A percentile compares a stretch with the other conserved stretches of the same genome.
Evolutionary conservation across 2,329 filamentous ascomycete species (phyloP).

Genomic region (Stagonosporopsis tanaceti): DNA sequence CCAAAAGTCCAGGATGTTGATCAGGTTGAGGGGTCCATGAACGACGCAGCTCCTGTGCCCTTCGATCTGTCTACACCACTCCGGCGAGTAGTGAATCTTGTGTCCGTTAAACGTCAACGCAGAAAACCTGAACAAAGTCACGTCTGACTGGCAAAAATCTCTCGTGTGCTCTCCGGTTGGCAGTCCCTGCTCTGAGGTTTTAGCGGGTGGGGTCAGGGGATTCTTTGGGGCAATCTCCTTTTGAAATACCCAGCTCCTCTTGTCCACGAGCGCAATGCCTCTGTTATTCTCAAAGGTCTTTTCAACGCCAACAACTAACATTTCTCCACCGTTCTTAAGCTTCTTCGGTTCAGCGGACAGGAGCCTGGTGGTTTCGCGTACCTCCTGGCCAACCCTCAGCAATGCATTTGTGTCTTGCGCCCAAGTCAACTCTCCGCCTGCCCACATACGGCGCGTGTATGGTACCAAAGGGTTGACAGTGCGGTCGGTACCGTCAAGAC

Average conservation of each 20-base stretch:
- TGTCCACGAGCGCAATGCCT: constrained; percentile 49
- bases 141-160: constrained; percentile 70
- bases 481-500: constrained; percentile 84
- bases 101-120: constrained; percentile 94
- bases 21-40: constrained; percentile 84
- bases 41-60: constrained; percentile 79
- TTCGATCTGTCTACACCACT: constrained; percentile 75
- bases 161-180: constrained; percentile 46
- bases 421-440: constrained; percentile 78
- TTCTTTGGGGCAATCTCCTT: constrained; percentile 52
- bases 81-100: constrained; percentile 81
- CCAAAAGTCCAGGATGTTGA: constrained; percentile 49
- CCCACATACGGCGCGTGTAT: constrained; percentile 86
- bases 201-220: constrained; percentile 47
- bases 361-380: constrained; percentile 56
- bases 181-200: constrained; percentile 29
- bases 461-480: constrained; percentile 76
- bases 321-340: constrained; percentile 60
- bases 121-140: constrained; percentile 87
- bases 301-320: constrained; percentile 67
- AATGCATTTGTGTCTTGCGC: constrained; percentile 28
- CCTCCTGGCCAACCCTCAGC: constrained; percentile 42
- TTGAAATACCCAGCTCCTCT: constrained; percentile 48
- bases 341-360: constrained; percentile 58
- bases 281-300: constrained; percentile 55